Evolutionary conservation across 495 filamentous ascomycete genomes (phyloP).

Genomic region (Jackrogersella minutella): DNA sequence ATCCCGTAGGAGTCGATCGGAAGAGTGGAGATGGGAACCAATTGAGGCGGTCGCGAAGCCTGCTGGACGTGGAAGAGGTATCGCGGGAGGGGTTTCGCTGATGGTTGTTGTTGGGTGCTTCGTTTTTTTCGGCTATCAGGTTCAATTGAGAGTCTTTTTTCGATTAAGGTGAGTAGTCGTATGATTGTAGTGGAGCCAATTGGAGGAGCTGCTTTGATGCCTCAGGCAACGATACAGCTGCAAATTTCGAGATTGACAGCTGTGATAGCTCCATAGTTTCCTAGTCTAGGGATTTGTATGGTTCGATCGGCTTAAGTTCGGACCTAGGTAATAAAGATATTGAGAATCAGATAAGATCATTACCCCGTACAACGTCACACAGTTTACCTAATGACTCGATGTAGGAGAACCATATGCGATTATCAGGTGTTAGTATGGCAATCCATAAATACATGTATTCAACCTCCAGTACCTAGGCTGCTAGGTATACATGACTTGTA

Average conservation of each 20-base stretch:
- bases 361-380: slow-evolving; percentile 36
- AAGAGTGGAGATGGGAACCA: slow-evolving; percentile 53
- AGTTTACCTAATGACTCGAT: neutral
- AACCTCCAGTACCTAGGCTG: too few species aligned
- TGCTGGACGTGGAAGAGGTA: slow-evolving; percentile 34
- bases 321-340: slow-evolving; percentile 40
- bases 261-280: slow-evolving; percentile 30
- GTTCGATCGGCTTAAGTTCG: slow-evolving; percentile 39
- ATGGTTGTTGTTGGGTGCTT: slow-evolving; percentile 38
- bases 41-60: slow-evolving; percentile 48
- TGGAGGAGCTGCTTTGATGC: slow-evolving; percentile 31
- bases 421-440: too few species aligned
- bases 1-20: slow-evolving; percentile 36
- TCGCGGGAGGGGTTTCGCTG: slow-evolving; percentile 40
- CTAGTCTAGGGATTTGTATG: neutral
- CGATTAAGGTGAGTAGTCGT: slow-evolving; percentile 35
- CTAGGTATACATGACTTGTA: too few species aligned
- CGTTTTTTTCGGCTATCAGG: slow-evolving; percentile 14
- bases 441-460: too few species aligned
- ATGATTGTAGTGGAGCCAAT: slow-evolving; percentile 43
- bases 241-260: slow-evolving; percentile 12
- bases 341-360: neutral
- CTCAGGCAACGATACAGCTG: slow-evolving; percentile 20
- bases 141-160: slow-evolving; percentile 44
- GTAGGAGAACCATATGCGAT: neutral